Evolutionary conservation across 2,329 filamentous ascomycete species (phyloP).

Genomic region (Fusarium solani-melongenae): DNA sequence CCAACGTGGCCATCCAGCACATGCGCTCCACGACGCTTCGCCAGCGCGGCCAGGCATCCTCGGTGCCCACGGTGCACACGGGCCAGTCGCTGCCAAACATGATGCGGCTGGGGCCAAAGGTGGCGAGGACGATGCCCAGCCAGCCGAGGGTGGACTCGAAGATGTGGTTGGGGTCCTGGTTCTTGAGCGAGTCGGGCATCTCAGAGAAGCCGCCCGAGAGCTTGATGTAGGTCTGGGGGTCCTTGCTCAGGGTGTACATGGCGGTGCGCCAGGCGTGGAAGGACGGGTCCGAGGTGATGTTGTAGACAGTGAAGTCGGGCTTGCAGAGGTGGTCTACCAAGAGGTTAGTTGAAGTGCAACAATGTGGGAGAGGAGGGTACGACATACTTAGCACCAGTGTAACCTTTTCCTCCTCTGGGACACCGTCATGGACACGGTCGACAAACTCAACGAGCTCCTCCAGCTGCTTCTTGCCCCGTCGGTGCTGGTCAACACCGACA

Average conservation of each 20-base stretch:
- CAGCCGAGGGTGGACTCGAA: conserved; percentile 75
- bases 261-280: conserved; percentile 77
- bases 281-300: conserved; percentile 62
- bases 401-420: conserved; percentile 68
- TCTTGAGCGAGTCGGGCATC: conserved; percentile 69
- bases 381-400: conserved; percentile 76
- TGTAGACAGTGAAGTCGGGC: conserved; percentile 77
- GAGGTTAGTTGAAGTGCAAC: conserved; percentile 18
- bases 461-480: conserved; percentile 79
- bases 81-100: conserved; percentile 98
- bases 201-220: conserved; percentile 89
- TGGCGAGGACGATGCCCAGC: conserved; percentile 76
- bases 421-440: conserved; percentile 70
- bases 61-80: conserved; percentile 76
- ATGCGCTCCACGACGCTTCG: conserved; percentile 74
- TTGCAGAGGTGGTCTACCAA: conserved; percentile 87
- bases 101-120: conserved; percentile 77
- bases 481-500: conserved; percentile 82
- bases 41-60: conserved; percentile 81
- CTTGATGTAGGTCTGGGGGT: conserved; percentile 83
- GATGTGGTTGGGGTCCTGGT: conserved; percentile 63
- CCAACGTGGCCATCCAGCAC: conserved; percentile 71
- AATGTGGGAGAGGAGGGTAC: background rate
- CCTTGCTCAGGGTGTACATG: conserved; percentile 74
- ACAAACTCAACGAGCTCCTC: conserved; percentile 79